Evolutionary conservation across 768 basidiomycete genomes (phyloP).

Genomic region (Xanthoconium purpureum): DNA sequence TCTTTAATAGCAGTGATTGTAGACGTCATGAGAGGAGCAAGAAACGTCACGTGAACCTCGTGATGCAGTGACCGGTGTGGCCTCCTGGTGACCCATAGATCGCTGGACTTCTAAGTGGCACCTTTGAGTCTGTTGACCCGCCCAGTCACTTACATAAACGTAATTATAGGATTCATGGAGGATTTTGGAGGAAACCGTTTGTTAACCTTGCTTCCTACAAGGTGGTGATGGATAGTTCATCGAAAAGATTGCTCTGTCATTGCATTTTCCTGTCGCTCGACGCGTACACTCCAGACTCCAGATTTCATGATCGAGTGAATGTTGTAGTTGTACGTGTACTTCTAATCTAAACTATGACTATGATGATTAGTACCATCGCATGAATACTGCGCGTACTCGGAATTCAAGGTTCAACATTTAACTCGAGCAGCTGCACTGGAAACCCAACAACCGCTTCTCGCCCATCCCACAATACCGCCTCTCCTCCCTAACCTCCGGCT

Average conservation of each 20-base stretch:
- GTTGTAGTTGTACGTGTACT: neutral
- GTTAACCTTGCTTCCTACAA: too few species aligned
- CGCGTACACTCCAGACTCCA: too few species aligned
- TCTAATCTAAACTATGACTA: neutral
- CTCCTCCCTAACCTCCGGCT: constrained; percentile 54
- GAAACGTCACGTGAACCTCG: constrained; percentile 28
- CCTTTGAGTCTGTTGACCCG: too few species aligned
- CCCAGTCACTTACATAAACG: too few species aligned
- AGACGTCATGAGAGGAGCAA: constrained; percentile 34
- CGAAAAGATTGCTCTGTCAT: too few species aligned
- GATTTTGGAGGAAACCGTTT: too few species aligned
- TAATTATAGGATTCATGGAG: too few species aligned
- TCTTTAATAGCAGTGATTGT: constrained; percentile 33
- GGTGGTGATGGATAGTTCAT: too few species aligned
- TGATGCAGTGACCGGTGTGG: constrained; percentile 11
- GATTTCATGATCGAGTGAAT: too few species aligned
- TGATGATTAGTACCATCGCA: too few species aligned
- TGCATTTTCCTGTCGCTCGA: too few species aligned
- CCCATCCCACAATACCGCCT: constrained; percentile 76
- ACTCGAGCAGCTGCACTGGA: constrained; percentile 93
- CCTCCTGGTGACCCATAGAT: constrained; percentile 16
- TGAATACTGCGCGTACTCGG: too few species aligned
- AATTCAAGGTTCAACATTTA: constrained; percentile 30
- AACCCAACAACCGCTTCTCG: constrained; percentile 72
- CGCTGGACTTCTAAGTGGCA: neutral